Evolutionary conservation across 495 filamentous ascomycete genomes (phyloP), one percentile per base, ranked within the genome.

Genomic region (Alectoria sarmentosa): DNA sequence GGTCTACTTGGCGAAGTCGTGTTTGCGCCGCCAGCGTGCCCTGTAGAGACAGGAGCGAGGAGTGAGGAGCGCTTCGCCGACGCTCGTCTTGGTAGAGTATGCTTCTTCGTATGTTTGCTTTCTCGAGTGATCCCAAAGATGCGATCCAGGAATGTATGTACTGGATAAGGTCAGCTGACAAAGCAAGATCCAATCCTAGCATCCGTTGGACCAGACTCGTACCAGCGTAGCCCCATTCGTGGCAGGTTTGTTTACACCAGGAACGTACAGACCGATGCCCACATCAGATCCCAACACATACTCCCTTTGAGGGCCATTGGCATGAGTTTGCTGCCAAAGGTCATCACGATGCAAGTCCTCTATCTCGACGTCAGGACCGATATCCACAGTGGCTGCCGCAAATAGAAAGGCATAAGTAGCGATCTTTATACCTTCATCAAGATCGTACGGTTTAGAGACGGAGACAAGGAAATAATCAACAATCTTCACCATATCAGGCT

Each of bases 311-410:
- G 28, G 19, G 9, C 23, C 1, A n/a, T n/a, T n/a, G 21, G 21
- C 8, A 23, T 62, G 64, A 11, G 42, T 41, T 19, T 66, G 64
- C 21, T 66, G 64, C 64, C 64, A 66, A 41, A 66, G 62, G 11
- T 66, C 64, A 23, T 62, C 59, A 2, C 64, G 58, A 17, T 66
- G 64, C 34, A 66, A 14, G 10, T 19, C 64, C 23, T 62, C 58
- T 8, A 59, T 59, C 44, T 56, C 58, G 3, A 38, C 58, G 0
- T 59, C 64, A 5, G 46, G 64, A 23, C 46, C 4, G 23, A 66
- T 56, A 32, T 65, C 56, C 23, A 65, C 2, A 11, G 62, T 65
- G 15, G 58, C 42, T 19, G 62, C 42, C 0, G 48, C 57, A 1
- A 62, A 61, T 11, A 68, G 62, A 8, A 62, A 62, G 34, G 58